A percentile compares a stretch with the other conserved stretches of the same genome.
phyloP scores from a whole-genome alignment of 2,329 filamentous ascomycete species.

The Knufia petricola region DNA sequence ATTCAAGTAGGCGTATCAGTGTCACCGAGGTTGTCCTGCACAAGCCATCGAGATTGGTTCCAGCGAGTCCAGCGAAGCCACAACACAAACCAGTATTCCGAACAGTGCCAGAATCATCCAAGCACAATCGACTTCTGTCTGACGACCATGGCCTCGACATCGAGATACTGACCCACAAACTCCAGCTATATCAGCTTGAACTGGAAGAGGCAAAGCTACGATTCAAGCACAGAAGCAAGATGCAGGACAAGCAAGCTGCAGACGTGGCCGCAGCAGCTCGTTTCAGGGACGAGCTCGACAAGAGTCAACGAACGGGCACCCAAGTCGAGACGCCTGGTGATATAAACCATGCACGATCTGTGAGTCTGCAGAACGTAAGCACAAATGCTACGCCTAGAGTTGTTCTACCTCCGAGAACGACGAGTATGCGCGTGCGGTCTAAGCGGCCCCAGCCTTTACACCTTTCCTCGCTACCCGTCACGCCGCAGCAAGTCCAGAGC shows the following conservation, averaged over 20 bases:
- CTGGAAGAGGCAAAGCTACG: constrained; percentile 5
- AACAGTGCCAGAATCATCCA: not conserved
- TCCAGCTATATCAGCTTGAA: constrained; percentile 7
- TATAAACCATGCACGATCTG: not conserved
- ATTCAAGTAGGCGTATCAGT: constrained; percentile 1
- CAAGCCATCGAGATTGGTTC: constrained; percentile 1
- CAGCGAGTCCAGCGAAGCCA: not conserved
- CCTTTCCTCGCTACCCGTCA: too few relatives aligned
- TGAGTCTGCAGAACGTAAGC: not conserved
- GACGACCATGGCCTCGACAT: constrained; percentile 8
- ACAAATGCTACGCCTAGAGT: not conserved
- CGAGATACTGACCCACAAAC: constrained; percentile 9
- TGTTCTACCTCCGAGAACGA: not conserved
- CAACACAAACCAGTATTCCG: not conserved
- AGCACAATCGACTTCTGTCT: not conserved
- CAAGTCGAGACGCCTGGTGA: not conserved
- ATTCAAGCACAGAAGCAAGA: not conserved
- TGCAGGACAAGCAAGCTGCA: not conserved
- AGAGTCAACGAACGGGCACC: not conserved
- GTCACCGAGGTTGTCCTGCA: constrained; percentile 1
- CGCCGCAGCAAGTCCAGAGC: not conserved
- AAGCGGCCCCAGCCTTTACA: not conserved
- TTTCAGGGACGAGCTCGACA: not conserved
- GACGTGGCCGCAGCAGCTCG: constrained; percentile 4
- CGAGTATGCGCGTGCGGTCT: not conserved